Base-by-base conservation (phyloP, 2,329 filamentous ascomycete species). In the Pestalotiopsis sp. region DNA sequence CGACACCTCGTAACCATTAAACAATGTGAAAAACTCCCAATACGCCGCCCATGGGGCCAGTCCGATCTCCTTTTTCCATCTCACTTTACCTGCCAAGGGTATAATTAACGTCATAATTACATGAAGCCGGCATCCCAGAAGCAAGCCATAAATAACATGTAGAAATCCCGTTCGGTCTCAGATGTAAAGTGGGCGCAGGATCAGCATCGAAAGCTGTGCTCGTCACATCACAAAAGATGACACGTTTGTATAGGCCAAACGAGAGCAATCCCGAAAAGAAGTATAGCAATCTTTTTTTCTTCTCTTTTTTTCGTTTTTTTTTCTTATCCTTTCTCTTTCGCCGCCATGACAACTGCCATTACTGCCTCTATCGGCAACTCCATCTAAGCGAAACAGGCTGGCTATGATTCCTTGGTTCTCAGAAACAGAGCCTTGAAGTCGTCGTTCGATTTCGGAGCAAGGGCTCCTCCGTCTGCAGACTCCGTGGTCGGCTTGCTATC, bases 391-490 rank as follows among this genome's bases (percentile, higher is more conserved):
- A 6, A n/a, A 20, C 17, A 52, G 20, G 7, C 4, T 23, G 45
- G 45, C 14, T 52, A 52, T 31, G 69, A 66, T 9, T 64, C 67
- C 58, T 75, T 74, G 72, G 14, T 73, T 58, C 66, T 73, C 7
- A 86, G 73, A 66, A 87, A 83, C 75, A 87, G 78, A n/a, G 86
- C 84, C 76, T 86, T 88, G 72, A 89, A 89, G 74, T 89, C 87
- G 2, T 85, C 85, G 76, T 89, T 89, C 73, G 82, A 88, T 80
- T 86, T 88, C 20, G 77, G 73, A 63, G 78, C 73, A 25, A 7
- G 31, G 31, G 71, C 66, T 12, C 74, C 74, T 41, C 70, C 73
- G 13, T 72, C 73, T 69, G 66, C 73, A 69, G 64, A 41, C 20
- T 66, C 60, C 2, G 45, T 52, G n/a, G 6, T 38, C 13, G 60